These are phyloP conservation scores for Zostera marina DNA, from an alignment of 116 monocot species.

Conservation along the genomic window DNA sequence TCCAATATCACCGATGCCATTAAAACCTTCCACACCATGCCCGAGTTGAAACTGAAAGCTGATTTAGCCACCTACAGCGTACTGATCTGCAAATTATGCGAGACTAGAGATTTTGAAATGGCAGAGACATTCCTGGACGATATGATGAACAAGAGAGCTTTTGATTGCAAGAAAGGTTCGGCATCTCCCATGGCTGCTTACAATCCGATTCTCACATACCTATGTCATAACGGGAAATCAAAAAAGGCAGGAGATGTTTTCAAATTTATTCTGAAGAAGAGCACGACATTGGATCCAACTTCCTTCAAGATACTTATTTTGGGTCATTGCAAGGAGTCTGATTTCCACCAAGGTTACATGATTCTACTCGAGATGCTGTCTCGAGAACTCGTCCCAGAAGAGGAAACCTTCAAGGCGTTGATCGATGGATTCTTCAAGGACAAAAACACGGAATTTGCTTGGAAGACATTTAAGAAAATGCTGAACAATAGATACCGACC, in stretches of 20 bases:
- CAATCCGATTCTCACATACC: slow-evolving; percentile 49
- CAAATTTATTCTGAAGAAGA: slow-evolving; percentile 28
- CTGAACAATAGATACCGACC: slow-evolving; percentile 50
- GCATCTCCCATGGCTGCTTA: slow-evolving; percentile 57
- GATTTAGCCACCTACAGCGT: slow-evolving; percentile 77
- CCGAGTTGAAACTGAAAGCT: slow-evolving; percentile 32
- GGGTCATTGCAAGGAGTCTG: slow-evolving; percentile 57
- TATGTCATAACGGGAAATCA: slow-evolving; percentile 50
- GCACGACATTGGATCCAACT: slow-evolving; percentile 40
- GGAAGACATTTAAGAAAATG: slow-evolving; percentile 55
- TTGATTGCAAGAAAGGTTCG: slow-evolving; percentile 32
- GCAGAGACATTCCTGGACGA: slow-evolving; percentile 71
- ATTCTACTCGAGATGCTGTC: slow-evolving; percentile 45
- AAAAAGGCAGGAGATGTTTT: slow-evolving; percentile 56
- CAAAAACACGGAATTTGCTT: slow-evolving; percentile 24
- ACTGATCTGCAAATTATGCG: slow-evolving; percentile 43
- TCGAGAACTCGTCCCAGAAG: slow-evolving; percentile 52
- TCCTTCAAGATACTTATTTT: slow-evolving; percentile 67
- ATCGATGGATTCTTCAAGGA: slow-evolving; percentile 35
- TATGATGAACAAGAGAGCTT: slow-evolving; percentile 42
- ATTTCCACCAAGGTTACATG: slow-evolving; percentile 31
- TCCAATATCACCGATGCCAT: slow-evolving; percentile 43
- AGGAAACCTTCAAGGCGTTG: slow-evolving; percentile 30
- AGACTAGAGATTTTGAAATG: slow-evolving; percentile 18
- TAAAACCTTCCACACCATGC: slow-evolving; percentile 54